Conservation (phyloP, 805 yeast species). For the Zygoascus biomembranicola region DNA sequence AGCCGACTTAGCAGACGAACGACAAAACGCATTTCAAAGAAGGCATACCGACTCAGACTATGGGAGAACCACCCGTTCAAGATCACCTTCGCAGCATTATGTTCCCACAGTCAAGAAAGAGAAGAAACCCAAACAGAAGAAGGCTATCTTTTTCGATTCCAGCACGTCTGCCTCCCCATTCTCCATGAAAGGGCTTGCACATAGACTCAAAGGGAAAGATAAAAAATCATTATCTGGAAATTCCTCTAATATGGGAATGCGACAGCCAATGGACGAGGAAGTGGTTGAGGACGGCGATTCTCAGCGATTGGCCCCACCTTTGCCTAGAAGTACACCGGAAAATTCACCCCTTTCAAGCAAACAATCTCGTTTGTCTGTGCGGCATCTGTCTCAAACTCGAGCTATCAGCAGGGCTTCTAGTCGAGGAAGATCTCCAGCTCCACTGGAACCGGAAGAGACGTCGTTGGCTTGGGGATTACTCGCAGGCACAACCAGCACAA, state of each 20-base stretch:
- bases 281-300: neutral
- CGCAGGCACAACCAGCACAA: neutral
- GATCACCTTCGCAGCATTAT: neutral
- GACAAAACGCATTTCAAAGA: neutral
- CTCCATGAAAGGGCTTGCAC: neutral
- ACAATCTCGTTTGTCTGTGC: neutral
- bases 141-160: neutral
- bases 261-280: neutral
- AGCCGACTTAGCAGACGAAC: neutral
- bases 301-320: neutral
- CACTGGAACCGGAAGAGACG: neutral
- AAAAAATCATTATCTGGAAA: neutral
- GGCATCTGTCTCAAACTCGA: neutral
- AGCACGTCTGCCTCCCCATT: neutral
- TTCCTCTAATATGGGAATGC: neutral
- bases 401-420: neutral
- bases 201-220: neutral
- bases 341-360: neutral
- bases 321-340: neutral
- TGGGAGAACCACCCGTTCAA: neutral
- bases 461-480: neutral
- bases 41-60: neutral
- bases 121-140: neutral
- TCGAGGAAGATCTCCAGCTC: neutral
- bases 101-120: neutral